Evolutionary conservation across 345 rosid species (phyloP), one percentile per base, ranked within the genome.

Genomic region (Syzygium aqueum): DNA sequence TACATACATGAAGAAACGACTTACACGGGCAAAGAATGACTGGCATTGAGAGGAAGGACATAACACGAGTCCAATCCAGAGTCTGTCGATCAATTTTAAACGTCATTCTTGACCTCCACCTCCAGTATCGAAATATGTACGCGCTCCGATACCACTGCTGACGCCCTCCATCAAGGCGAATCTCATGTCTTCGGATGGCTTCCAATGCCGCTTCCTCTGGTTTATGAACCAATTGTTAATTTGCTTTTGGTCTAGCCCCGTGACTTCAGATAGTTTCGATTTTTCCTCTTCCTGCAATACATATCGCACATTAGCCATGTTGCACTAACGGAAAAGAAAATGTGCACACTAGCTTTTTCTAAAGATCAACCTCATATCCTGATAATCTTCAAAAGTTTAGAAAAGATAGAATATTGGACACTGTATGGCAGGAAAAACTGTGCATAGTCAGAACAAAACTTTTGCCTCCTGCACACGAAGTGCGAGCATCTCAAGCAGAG

Each of bases 201-300:
- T 95, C 97, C 97, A 95, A 54, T 95, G 96, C 82, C 97, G 87
- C 88, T 95, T 95, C 92, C 97, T 93, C 86, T 95, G 96, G 91
- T 95, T 95, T 85, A 95, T 95, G 85, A 95, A 95, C 97, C 97
- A 95, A 65, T 95, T 95, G 91, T 90, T 95, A 84, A 95, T 95
- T 88, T 95, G 97, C 89, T 92, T 95, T 89, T 90, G 95, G 92
- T 92, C 96, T 65, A 95, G 87, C 21, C 97, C 96, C 5, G 96
- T 95, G 51, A 77, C 87, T 65, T 90, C 92, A 22, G 95, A 89
- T 40, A 94, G 87, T 88, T 88, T 91, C 86, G 85, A 53, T 54
- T 94, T 94, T 78, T 94, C 95, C 53, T 93, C 95, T 88, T 93
- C 97, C 97, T 94, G 91, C 43, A 88, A 65, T 61, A 85, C 4